phyloP scores from a whole-genome alignment of 2,329 filamentous ascomycete species.

The Passalora sequoiae region DNA sequence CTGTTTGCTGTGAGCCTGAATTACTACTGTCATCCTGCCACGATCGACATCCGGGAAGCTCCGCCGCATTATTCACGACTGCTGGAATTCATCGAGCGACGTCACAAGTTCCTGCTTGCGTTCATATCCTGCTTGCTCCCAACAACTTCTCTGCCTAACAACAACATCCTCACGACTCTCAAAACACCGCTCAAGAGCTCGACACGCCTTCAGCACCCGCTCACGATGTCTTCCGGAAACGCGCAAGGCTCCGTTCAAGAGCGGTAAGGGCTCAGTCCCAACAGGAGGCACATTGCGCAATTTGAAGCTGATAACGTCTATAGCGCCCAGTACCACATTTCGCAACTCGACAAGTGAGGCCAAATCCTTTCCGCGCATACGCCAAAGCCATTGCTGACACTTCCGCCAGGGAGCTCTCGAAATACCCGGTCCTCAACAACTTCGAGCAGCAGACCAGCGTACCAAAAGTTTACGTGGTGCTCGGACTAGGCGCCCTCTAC shows the following conservation, averaged over 20 bases:
- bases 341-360: conserved; percentile 78
- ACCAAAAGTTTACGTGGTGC: conserved; percentile 78
- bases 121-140: no score
- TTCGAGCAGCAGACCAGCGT: conserved; percentile 78
- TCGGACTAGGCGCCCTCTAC: conserved; percentile 72
- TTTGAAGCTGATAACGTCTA: conserved; percentile 16
- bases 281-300: conserved; percentile 6
- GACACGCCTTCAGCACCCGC: conserved; percentile 10
- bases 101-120: no score
- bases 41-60: no score
- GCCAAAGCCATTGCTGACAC: conserved; percentile 1
- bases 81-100: conserved; percentile 1
- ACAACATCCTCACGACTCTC: not conserved
- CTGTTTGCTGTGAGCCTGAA: no score
- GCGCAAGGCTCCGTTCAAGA: conserved; percentile 25
- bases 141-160: no score
- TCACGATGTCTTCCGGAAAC: conserved; percentile 20
- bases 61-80: no score
- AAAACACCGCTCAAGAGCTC: conserved; percentile 6
- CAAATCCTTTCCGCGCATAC: conserved; percentile 3
- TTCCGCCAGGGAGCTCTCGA: conserved; percentile 62
- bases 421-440: conserved; percentile 78
- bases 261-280: conserved; percentile 15
- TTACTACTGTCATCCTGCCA: no score
- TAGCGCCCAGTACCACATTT: conserved; percentile 55